These are phyloP conservation scores for Gracilaria gracilis DNA, from an alignment of 23 red algal genomes.

Conservation along the genomic window DNA sequence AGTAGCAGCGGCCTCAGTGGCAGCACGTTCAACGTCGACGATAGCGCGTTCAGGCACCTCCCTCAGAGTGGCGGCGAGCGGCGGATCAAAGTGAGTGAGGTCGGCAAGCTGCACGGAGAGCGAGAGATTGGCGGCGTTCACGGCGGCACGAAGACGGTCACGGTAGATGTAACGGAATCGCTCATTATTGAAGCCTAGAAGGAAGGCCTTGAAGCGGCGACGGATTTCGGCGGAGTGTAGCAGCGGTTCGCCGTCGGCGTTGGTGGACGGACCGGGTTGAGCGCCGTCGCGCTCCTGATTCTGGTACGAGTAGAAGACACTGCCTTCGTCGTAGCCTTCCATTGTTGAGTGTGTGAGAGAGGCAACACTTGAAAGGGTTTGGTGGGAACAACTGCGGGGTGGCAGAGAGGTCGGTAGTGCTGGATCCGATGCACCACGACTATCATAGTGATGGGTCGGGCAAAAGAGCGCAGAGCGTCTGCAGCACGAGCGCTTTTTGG, in stretches of 20 bases:
- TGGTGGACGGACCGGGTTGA: background rate
- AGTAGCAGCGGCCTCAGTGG: constrained; percentile 63
- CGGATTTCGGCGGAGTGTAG: constrained; percentile 60
- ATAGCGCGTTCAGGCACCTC: constrained; percentile 68
- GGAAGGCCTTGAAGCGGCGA: constrained; percentile 91
- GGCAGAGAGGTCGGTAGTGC: no score
- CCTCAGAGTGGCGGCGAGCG: constrained; percentile 76
- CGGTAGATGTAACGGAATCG: constrained; percentile 83
- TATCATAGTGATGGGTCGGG: no score
- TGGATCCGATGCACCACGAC: no score
- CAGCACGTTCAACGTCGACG: constrained; percentile 63
- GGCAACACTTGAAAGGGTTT: no score
- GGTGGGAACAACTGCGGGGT: background rate
- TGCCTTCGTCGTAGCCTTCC: constrained; percentile 84
- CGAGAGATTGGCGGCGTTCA: constrained; percentile 71
- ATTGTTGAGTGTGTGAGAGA: constrained; percentile 20
- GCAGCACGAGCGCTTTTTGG: background rate
- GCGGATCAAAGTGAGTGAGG: constrained; percentile 88
- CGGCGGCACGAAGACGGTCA: constrained; percentile 79
- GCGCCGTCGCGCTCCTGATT: constrained; percentile 56
- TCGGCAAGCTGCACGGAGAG: constrained; percentile 79
- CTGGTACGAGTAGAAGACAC: constrained; percentile 86
- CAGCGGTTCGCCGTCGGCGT: background rate
- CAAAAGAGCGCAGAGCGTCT: background rate
- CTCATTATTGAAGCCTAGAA: constrained; percentile 88